A percentile compares a stretch with the other conserved stretches of the same genome.
Conservation (phyloP, 1,139 yeast genomes). For the Taphrina wiesneri region DNA sequence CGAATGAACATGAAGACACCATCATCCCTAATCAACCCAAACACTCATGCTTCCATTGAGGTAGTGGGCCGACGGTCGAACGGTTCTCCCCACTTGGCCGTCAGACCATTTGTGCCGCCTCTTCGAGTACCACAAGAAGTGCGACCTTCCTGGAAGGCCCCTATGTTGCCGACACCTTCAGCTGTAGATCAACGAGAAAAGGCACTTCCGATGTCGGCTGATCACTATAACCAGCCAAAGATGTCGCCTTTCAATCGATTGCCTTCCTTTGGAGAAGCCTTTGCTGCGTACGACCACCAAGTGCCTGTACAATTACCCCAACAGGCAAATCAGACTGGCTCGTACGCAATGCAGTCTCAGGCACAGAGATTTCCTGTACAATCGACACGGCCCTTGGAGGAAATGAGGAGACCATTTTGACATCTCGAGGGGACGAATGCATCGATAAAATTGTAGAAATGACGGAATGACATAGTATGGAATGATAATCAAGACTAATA, state of each 20-base stretch:
- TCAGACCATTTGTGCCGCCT: background rate
- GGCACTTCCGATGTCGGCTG: background rate
- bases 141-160: background rate
- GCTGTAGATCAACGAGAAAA: background rate
- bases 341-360: background rate
- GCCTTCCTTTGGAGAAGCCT: slow-evolving; percentile 14
- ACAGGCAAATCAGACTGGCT: background rate
- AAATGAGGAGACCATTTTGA: background rate
- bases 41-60: background rate
- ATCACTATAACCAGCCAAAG: background rate
- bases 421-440: background rate
- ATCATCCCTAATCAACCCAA: background rate
- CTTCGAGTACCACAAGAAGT: background rate
- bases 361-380: background rate
- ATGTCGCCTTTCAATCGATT: background rate
- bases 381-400: background rate
- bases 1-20: background rate
- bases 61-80: background rate
- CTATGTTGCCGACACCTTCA: background rate
- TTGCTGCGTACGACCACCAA: slow-evolving; percentile 9
- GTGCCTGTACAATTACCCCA: background rate
- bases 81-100: background rate
- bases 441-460: background rate
- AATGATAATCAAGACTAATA: too few species aligned
- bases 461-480: background rate